Evolutionary conservation across 148 eudicot genomes (phyloP).

Genomic region (Rhododendron vialii): DNA sequence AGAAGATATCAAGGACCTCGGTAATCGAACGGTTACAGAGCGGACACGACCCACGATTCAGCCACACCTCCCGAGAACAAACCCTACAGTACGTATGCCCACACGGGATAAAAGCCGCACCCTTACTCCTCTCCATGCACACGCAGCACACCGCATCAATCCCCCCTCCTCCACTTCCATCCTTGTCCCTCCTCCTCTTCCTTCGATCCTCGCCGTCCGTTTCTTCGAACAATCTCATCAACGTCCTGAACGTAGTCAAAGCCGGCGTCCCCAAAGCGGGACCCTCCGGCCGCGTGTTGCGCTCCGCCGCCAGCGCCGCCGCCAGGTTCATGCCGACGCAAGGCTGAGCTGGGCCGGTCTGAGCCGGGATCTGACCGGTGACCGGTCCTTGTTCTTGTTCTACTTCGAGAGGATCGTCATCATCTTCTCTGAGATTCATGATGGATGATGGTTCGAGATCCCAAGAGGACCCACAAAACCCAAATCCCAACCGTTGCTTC

Average conservation of each 20-base stretch:
- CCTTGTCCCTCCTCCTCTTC: neutral
- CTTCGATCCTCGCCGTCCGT: constrained; percentile 10
- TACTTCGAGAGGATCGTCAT: neutral
- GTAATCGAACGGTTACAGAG: constrained; percentile 25
- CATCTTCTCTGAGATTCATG: neutral
- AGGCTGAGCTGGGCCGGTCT: neutral
- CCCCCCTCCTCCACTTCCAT: neutral
- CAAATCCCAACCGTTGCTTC: constrained; percentile 13
- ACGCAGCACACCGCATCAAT: constrained; percentile 25
- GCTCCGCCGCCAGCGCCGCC: constrained; percentile 24
- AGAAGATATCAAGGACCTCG: constrained; percentile 34
- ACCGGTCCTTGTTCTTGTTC: neutral
- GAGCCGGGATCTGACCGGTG: neutral
- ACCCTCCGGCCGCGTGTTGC: constrained; percentile 6
- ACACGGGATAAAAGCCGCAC: constrained; percentile 34
- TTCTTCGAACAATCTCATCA: constrained; percentile 21
- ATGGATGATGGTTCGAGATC: neutral
- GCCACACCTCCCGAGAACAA: constrained; percentile 31
- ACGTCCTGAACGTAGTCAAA: constrained; percentile 11
- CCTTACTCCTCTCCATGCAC: constrained; percentile 37
- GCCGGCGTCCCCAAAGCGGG: neutral
- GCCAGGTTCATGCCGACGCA: constrained; percentile 13
- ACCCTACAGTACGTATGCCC: constrained; percentile 34
- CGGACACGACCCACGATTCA: constrained; percentile 33
- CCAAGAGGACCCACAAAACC: constrained; percentile 9